Percentiles rank a stretch among this genome's conserved stretches.
Conservation (phyloP, 805 yeast genomes). For the Nakazawaea wyomingensis region DNA sequence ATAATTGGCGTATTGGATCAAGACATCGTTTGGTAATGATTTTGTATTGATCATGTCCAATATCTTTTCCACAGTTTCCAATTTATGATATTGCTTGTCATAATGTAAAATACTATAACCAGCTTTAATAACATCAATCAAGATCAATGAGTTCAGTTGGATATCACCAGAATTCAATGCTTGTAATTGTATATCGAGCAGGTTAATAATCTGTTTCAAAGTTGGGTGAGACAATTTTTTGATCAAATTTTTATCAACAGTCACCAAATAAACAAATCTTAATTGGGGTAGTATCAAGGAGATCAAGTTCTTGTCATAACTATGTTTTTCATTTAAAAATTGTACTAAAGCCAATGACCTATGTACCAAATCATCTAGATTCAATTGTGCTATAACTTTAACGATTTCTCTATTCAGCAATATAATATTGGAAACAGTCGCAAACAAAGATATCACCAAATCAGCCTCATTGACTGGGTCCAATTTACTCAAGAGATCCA, state of each 20-base stretch:
- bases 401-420: neutral
- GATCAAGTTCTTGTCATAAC: neutral
- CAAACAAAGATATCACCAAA: conserved; percentile 2
- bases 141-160: neutral
- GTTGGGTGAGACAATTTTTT: neutral
- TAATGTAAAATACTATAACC: conserved; percentile 6
- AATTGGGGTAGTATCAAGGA: conserved; percentile 1
- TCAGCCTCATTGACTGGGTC: neutral
- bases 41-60: neutral
- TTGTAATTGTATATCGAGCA: conserved; percentile 1
- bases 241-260: conserved; percentile 3
- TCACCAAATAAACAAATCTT: conserved; percentile 6
- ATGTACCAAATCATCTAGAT: neutral
- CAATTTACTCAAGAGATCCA: neutral
- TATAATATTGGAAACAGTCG: conserved; percentile 9
- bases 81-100: neutral
- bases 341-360: neutral
- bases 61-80: neutral
- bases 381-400: neutral
- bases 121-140: conserved; percentile 6
- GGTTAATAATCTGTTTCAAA: neutral
- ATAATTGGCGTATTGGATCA: conserved; percentile 8
- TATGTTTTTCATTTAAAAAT: neutral
- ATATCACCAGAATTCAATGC: neutral
- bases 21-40: neutral